Evolutionary conservation across 2,329 filamentous ascomycete genomes (phyloP), one percentile per base, ranked within the genome.

Genomic region (Xylariaceae sp.): DNA sequence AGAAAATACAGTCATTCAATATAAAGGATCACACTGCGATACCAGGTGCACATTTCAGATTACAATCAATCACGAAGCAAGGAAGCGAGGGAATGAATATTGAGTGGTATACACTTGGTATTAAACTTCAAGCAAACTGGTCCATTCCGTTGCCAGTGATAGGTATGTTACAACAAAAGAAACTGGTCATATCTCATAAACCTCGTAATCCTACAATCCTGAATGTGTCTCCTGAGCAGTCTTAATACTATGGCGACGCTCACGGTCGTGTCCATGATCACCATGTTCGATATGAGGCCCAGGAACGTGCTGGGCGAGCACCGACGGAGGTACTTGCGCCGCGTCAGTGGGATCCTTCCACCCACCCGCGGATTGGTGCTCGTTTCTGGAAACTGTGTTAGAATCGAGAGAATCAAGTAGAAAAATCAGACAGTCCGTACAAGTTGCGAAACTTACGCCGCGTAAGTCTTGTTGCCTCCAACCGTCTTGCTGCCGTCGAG

Each of bases 261-360:
- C 61, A 2, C 66, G 70, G 9, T 67, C 62, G 36, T 76, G 68
- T 0, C 36, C 24, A 4, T 52, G 46, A 27, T 74, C 66, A 2
- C 57, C 65, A 36, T 76, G 72, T 31, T 62, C 59, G n/a, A 73
- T 53, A 1, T 52, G 37, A 1, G 73, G 69, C 2, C 59, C 62
- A 2, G 72, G 73, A 26, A 75, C 44, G 31, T 69, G 64, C 50
- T 68, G 59, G 34, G 62, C 61, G 43, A 79, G 31, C 1, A 72
- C 67, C 2, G 74, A 78, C 4, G 75, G 74, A 2, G 74, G 73
- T 0, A 77, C 74, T 52, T 78, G 73, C 0, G 74, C 62, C 1
- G 75, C 74, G 45, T 78, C 74, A 13, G 65, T 71, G 3, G 73
- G 73, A 32, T 78, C 73, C 44, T 60, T 54, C 33, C 42, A 34